Base-by-base conservation (phyloP, 108 stramenopile species). In the Discostella pseudostelligera region DNA sequence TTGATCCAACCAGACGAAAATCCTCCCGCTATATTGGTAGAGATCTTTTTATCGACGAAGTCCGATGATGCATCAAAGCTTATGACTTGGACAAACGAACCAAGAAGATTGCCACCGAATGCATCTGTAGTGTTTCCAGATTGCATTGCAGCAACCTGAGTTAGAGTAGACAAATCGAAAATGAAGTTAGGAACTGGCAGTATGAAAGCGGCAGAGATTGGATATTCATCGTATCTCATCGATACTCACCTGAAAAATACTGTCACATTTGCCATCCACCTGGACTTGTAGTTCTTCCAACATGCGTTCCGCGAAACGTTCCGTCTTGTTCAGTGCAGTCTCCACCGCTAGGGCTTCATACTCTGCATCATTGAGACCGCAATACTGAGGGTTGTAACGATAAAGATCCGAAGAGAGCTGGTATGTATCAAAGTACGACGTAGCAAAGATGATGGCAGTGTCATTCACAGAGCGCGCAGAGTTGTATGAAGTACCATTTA, bases 81-180 rank as follows among this genome's bases (percentile, higher is more conserved):
- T n/a, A 46, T 17, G 1, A 79, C 64, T 26, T 62, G 67, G 32
- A 79, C 78, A 37, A 75, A 75, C 12, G 64, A 21, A 10, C 39
- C 46, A 26, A 79, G 17, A 42, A 79, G 20, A 47, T 76, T 59
- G 20, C 68, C 62, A 47, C 39, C 53, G 2, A 57, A 11, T 7
- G 13, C 7, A 65, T 70, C 78, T 10, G 56, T 48, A 4, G 21
- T 59, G 40, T 70, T 48, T 22, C 74, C 78, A 14, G 74, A 51
- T 43, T 79, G 74, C 62, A 76, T 79, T 0, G 78, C 67, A 60
- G 73, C 62, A 29, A 76, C 48, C 50, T 70, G 36, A 21, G 74
- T n/a, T n/a, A n/a, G n/a, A n/a, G n/a, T n/a, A n/a, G n/a, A n/a
- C n/a, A 74, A 37, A 64, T 79, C 1, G n/a, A 26, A 51, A 26